A percentile compares a stretch with the other conserved stretches of the same genome.
Conservation (phyloP, 2,329 filamentous ascomycete species). For the Tolypocladium tundrense region DNA sequence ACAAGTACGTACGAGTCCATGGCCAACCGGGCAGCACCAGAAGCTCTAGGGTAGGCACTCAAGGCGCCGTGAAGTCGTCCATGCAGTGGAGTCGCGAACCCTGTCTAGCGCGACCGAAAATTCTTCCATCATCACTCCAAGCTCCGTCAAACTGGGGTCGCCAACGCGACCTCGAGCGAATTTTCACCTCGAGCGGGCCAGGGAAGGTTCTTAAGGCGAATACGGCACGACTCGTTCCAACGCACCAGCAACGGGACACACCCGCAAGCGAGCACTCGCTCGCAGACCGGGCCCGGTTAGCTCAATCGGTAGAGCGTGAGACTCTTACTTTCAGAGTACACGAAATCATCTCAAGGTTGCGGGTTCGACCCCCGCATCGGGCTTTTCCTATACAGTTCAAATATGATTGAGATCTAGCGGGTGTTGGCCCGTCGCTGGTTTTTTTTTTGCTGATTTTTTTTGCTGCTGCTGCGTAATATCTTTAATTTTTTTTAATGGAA, state of each 20-base stretch:
- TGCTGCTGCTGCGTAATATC: neutral
- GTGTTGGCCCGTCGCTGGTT: neutral
- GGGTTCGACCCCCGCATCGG: slow-evolving; percentile 39
- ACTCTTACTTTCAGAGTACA: slow-evolving; percentile 38
- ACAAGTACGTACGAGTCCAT: no score
- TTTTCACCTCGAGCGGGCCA: neutral
- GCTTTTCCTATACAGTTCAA: slow-evolving; percentile 21
- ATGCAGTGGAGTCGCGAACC: neutral
- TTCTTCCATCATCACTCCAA: neutral
- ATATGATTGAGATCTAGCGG: neutral
- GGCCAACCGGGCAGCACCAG: no score
- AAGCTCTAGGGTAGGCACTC: neutral
- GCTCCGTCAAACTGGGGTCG: neutral
- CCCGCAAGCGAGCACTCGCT: neutral
- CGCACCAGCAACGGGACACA: neutral
- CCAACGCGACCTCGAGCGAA: neutral
- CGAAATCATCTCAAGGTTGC: slow-evolving; percentile 35
- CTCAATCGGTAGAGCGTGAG: slow-evolving; percentile 54
- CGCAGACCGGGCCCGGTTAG: slow-evolving; percentile 20
- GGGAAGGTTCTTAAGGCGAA: neutral
- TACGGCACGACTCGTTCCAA: neutral
- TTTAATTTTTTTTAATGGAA: neutral
- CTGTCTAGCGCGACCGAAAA: neutral
- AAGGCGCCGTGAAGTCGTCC: neutral
- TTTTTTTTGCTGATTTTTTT: neutral